A percentile compares a stretch with the other conserved stretches of the same genome.
Conservation (phyloP, 495 filamentous ascomycete species). For the Bombardia bombarda region DNA sequence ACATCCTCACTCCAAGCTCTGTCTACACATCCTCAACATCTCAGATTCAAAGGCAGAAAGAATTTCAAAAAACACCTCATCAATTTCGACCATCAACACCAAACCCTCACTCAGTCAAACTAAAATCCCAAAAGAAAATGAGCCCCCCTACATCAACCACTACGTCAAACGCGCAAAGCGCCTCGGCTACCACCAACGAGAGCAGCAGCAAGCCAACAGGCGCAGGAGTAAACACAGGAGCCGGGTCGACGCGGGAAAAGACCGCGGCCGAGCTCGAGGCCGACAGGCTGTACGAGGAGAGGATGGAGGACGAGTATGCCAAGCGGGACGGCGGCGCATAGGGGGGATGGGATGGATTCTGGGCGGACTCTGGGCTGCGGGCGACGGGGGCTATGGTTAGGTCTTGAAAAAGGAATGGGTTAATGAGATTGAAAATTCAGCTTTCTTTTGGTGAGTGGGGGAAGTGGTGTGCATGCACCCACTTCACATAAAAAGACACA, state of each 20-base stretch:
- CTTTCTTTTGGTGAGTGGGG: no score
- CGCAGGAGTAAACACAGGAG: slow-evolving; percentile 32
- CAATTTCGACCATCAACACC: no score
- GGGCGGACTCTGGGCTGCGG: not conserved
- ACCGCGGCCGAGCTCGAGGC: slow-evolving; percentile 42
- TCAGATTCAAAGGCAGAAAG: no score
- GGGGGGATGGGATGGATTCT: not conserved
- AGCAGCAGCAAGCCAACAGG: slow-evolving; percentile 11
- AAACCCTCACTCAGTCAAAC: no score
- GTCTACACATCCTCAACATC: no score
- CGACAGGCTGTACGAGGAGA: slow-evolving; percentile 57
- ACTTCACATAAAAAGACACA: no score
- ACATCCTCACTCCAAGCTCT: no score
- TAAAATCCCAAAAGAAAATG: no score
- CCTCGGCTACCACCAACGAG: not conserved
- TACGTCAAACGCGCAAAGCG: no score
- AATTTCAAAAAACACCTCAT: no score
- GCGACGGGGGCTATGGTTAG: not conserved
- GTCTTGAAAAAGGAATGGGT: not conserved
- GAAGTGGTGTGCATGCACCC: not conserved
- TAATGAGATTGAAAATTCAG: not conserved
- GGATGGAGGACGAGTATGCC: slow-evolving; percentile 75
- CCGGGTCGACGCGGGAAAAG: slow-evolving; percentile 28
- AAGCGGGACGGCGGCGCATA: slow-evolving; percentile 65
- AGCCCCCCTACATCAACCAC: no score